These are phyloP conservation scores for Tylopilus balloui DNA, from an alignment of 768 basidiomycete genomes.

Conservation along the genomic window DNA sequence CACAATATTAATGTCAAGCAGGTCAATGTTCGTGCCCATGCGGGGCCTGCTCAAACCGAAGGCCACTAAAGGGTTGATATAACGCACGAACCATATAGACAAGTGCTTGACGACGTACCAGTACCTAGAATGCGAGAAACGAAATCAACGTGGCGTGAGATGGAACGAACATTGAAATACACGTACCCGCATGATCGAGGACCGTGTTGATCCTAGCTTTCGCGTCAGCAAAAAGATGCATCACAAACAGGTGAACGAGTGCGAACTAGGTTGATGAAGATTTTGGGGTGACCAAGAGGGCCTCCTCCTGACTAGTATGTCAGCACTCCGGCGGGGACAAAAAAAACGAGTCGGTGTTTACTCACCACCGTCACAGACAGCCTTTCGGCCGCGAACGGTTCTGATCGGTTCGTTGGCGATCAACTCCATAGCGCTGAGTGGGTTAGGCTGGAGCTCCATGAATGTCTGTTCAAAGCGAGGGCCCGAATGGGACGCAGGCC, in stretches of 20 bases:
- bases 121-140: constrained; percentile 35
- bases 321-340: constrained; percentile 10
- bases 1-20: background rate
- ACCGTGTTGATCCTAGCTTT: constrained; percentile 77
- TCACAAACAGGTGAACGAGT: background rate
- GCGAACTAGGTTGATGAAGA: constrained; percentile 91
- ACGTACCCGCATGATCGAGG: constrained; percentile 86
- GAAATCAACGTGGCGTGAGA: constrained; percentile 5
- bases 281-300: constrained; percentile 92
- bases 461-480: constrained; percentile 92
- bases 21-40: constrained; percentile 49
- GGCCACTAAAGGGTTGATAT: constrained; percentile 51
- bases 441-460: constrained; percentile 83
- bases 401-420: constrained; percentile 82
- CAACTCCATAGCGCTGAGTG: constrained; percentile 88
- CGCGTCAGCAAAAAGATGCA: constrained; percentile 6
- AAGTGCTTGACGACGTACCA: constrained; percentile 37
- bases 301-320: constrained; percentile 66
- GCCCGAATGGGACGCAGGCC: constrained; percentile 53
- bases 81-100: background rate
- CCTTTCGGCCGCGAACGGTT: constrained; percentile 76
- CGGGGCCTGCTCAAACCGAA: constrained; percentile 83
- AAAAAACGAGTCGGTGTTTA: constrained; percentile 6
- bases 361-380: constrained; percentile 94
- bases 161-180: constrained; percentile 15